phyloP scores from a whole-genome alignment of 352 stramenopile genomes.

The Globisporangium heterothallicum region DNA sequence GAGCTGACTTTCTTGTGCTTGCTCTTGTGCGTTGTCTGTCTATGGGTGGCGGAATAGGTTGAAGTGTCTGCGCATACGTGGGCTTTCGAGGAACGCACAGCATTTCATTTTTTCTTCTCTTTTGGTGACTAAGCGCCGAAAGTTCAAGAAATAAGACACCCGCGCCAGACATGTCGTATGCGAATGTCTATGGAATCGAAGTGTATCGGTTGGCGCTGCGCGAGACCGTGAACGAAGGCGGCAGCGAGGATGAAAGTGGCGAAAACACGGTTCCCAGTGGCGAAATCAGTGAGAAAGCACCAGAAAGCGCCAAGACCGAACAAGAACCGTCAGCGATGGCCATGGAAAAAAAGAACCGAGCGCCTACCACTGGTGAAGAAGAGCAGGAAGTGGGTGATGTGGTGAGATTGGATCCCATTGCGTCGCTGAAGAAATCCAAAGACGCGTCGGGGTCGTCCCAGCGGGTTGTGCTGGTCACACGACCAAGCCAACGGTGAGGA shows the following conservation, averaged over 20 bases:
- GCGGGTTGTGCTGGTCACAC: conserved; percentile 64
- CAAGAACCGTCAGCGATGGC: neutral
- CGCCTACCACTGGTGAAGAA: neutral
- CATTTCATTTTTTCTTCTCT: too few relatives aligned
- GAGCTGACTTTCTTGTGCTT: too few relatives aligned
- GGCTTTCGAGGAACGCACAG: too few relatives aligned
- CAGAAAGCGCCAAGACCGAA: neutral
- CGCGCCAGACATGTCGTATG: conserved; percentile 19
- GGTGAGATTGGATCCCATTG: conserved; percentile 9
- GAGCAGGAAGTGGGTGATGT: conserved; percentile 13
- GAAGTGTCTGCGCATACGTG: too few relatives aligned
- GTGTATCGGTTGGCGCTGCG: conserved; percentile 63
- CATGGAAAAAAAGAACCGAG: neutral
- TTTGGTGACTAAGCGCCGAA: neutral
- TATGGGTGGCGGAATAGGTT: too few relatives aligned
- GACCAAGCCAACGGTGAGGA: conserved; percentile 56
- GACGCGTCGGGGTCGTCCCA: conserved; percentile 19
- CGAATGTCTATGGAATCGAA: conserved; percentile 35
- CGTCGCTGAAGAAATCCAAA: neutral
- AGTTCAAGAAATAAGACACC: neutral
- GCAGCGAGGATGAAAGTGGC: conserved; percentile 18
- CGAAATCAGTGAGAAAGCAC: neutral
- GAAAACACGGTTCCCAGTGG: neutral
- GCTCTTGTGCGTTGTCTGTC: too few relatives aligned
- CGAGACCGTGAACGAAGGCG: conserved; percentile 60